phyloP scores from a whole-genome alignment of 129 eudicot species.

The Helianthus tuberosus region DNA sequence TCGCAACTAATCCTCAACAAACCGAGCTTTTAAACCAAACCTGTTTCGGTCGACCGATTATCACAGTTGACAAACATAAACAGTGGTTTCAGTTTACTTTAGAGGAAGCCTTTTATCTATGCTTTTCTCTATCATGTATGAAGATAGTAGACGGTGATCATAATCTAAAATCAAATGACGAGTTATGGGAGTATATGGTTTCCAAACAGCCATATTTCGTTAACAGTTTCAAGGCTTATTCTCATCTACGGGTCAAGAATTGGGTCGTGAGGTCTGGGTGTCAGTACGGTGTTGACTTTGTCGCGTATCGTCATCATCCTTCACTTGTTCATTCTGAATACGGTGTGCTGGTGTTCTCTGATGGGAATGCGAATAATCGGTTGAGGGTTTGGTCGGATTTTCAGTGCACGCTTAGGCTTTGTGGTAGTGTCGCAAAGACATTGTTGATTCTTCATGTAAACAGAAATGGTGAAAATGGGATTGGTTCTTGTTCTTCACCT shows the following conservation, averaged over 20 bases:
- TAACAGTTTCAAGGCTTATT: slow-evolving; percentile 53
- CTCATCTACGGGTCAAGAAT: slow-evolving; percentile 69
- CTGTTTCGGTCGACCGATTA: slow-evolving; percentile 72
- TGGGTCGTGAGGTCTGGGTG: slow-evolving; percentile 83
- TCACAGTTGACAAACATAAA: slow-evolving; percentile 55
- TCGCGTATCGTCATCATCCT: slow-evolving; percentile 86
- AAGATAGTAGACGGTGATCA: slow-evolving; percentile 39
- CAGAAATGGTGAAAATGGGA: slow-evolving; percentile 15
- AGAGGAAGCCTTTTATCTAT: slow-evolving; percentile 76
- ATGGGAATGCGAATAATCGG: slow-evolving; percentile 45
- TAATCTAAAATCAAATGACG: slow-evolving; percentile 31
- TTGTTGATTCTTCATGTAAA: slow-evolving; percentile 56
- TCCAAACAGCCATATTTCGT: slow-evolving; percentile 45
- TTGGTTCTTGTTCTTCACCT: slow-evolving; percentile 34
- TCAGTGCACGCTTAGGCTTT: slow-evolving; percentile 77
- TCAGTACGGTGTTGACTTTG: slow-evolving; percentile 88
- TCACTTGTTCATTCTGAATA: slow-evolving; percentile 70
- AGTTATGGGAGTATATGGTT: slow-evolving; percentile 61
- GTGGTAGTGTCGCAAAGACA: slow-evolving; percentile 83
- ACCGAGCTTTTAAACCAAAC: slow-evolving; percentile 59
- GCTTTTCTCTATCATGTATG: slow-evolving; percentile 49
- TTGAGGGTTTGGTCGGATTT: slow-evolving; percentile 80
- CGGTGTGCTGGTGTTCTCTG: slow-evolving; percentile 54
- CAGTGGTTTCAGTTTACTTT: slow-evolving; percentile 67
- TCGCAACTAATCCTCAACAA: slow-evolving; percentile 58